phyloP scores from a whole-genome alignment of 208 protist genomes.

The Lotmaria passim region DNA sequence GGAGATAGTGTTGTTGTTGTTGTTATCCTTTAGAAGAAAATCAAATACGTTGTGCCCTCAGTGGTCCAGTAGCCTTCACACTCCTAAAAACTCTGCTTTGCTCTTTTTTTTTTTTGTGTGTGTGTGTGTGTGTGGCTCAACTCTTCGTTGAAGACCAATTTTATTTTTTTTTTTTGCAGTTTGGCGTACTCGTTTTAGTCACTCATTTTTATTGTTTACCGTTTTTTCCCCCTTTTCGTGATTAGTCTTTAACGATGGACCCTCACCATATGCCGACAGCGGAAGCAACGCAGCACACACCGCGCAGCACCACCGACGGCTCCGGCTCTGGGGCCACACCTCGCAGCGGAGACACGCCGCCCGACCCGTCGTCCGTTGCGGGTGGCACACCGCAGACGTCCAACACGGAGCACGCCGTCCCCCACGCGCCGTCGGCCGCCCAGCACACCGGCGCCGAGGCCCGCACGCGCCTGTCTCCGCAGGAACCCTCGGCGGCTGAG shows the following conservation, averaged over 20 bases:
- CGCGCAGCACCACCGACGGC: slow-evolving; percentile 26
- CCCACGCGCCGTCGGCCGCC: not conserved
- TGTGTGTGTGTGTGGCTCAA: not conserved
- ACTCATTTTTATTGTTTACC: not conserved
- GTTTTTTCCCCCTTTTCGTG: not conserved
- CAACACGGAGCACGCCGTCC: not conserved
- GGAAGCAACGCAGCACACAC: slow-evolving; percentile 6
- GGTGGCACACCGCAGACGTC: not conserved
- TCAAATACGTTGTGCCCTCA: too few relatives aligned
- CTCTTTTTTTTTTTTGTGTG: not conserved
- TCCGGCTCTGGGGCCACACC: slow-evolving; percentile 16
- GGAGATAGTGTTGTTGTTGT: too few relatives aligned
- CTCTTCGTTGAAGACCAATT: not conserved
- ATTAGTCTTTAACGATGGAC: not conserved
- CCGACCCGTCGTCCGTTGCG: slow-evolving; percentile 4
- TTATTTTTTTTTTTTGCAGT: not conserved
- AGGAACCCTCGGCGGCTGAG: not conserved
- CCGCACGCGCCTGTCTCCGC: not conserved
- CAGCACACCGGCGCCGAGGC: not conserved
- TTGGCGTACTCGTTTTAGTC: not conserved
- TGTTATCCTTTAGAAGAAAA: too few relatives aligned
- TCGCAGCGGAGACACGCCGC: slow-evolving; percentile 7
- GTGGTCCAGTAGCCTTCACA: not conserved
- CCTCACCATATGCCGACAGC: not conserved
- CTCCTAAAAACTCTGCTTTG: not conserved